Conservation (phyloP, 1,284 basidiomycete species). For the Tilletia horrida region DNA sequence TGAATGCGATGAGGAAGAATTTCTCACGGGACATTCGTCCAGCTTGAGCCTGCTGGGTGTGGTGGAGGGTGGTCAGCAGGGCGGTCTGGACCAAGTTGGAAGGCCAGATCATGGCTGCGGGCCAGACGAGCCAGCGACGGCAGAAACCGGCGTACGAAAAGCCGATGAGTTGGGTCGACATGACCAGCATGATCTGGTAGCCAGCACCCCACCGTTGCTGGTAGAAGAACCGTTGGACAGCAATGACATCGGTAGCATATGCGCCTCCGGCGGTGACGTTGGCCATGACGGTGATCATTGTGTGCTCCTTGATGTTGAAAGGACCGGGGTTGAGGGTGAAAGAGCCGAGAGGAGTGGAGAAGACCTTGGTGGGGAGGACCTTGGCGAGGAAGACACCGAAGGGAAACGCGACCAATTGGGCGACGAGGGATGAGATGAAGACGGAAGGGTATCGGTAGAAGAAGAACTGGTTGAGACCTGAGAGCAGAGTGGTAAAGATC, state of each 20-base stretch:
- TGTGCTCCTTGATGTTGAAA: constrained; percentile 51
- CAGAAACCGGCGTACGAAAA: constrained; percentile 46
- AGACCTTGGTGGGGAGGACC: constrained; percentile 32
- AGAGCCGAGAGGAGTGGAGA: constrained; percentile 30
- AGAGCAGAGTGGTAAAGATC: constrained; percentile 34
- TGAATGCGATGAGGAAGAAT: constrained; percentile 39
- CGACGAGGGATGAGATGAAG: constrained; percentile 35
- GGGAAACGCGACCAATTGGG: constrained; percentile 42
- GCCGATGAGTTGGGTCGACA: constrained; percentile 58
- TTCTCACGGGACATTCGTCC: constrained; percentile 57
- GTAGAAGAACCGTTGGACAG: constrained; percentile 36
- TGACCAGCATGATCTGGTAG: constrained; percentile 41
- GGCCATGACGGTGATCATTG: constrained; percentile 54
- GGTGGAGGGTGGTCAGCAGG: constrained; percentile 44
- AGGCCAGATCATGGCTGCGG: constrained; percentile 52
- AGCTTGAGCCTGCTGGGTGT: constrained; percentile 11
- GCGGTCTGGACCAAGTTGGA: constrained; percentile 40
- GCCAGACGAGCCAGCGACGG: constrained; percentile 46
- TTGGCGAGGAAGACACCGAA: constrained; percentile 35
- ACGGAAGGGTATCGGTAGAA: constrained; percentile 40
- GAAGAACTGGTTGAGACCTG: constrained; percentile 46
- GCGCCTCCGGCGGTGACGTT: constrained; percentile 56
- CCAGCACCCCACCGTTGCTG: constrained; percentile 20
- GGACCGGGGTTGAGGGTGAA: constrained; percentile 44
- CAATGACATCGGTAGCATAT: constrained; percentile 55